phyloP scores from a whole-genome alignment of 225 moss, liverwort and hornwort species.

The Bryoerythrophyllum caledonicum region DNA sequence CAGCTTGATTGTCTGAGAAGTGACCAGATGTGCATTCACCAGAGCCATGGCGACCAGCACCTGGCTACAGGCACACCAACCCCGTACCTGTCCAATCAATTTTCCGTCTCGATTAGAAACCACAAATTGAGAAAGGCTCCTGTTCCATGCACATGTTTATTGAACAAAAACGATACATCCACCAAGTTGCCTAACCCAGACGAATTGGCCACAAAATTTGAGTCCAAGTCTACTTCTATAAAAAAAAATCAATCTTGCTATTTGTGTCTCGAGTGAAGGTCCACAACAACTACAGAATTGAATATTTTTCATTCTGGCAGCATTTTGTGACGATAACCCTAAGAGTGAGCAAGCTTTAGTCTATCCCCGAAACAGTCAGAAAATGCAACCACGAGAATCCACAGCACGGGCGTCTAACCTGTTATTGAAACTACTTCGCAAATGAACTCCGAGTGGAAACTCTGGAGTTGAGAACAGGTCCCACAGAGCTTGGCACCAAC shows the following conservation, averaged over 20 bases:
- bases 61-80: no score
- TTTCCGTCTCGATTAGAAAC: not conserved
- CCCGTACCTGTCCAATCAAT: not conserved
- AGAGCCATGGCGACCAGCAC: slow-evolving; percentile 34
- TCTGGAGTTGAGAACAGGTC: not conserved
- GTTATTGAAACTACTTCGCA: not conserved
- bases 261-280: not conserved
- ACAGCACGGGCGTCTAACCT: not conserved
- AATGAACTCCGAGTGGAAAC: not conserved
- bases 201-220: not conserved
- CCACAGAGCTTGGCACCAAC: not conserved
- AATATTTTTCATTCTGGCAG: not conserved
- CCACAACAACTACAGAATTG: not conserved
- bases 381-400: not conserved
- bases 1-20: slow-evolving; percentile 12
- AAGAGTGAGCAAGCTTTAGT: not conserved
- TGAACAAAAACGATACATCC: not conserved
- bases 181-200: not conserved
- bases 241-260: not conserved
- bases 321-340: not conserved
- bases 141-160: not conserved
- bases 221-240: no score
- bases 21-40: slow-evolving; percentile 40
- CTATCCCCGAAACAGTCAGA: not conserved
- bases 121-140: not conserved